Evolutionary conservation across 2,329 filamentous ascomycete genomes (phyloP), one percentile per base, ranked within the genome.

Genomic region (Calonectria hawksworthii): DNA sequence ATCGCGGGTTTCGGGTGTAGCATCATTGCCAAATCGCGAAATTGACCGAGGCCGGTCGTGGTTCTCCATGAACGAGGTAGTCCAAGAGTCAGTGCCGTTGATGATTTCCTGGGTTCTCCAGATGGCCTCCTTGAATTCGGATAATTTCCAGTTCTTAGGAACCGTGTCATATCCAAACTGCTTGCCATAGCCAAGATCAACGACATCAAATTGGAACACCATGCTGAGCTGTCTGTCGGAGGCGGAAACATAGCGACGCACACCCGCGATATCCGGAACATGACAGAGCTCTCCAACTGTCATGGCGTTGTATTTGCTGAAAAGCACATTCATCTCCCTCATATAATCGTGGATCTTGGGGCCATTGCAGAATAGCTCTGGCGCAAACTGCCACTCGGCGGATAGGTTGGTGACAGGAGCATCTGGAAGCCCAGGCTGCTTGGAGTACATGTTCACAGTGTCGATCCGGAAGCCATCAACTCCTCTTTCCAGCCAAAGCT

Each of bases 401-500:
- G 38, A 6, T 41, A 8, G 16, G 18, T 16, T 7, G 84, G 85
- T 6, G 85, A 82, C 64, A 91, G 86, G 8, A 87, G 91, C 89
- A 75, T 94, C 91, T 0, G 89, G 89, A 70, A 92, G 90, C 8
- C 85, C 86, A 5, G 88, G 88, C 0, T 88, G 88, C 80, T 95
- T 95, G 80, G 90, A 93, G 81, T 94, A 93, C 84, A 93, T 90
- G 83, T 94, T 94, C 83, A 95, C 93, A 0, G 93, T 93, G 80
- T 95, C 93, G 84, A 95, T 90, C 23, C 93, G 89, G 86, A 95
- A 95, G 4, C 93, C 93, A 59, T 93, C 91, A 0, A 94, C 92
- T 4, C 94, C 94, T 38, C 91, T 90, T 64, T 94, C 87, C 0
- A 97, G 89, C 95, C 95, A 97, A 82, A 96, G 96, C 34, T 90